Evolutionary conservation across 345 rosid species (phyloP).

Genomic region (Clausena lansium): DNA sequence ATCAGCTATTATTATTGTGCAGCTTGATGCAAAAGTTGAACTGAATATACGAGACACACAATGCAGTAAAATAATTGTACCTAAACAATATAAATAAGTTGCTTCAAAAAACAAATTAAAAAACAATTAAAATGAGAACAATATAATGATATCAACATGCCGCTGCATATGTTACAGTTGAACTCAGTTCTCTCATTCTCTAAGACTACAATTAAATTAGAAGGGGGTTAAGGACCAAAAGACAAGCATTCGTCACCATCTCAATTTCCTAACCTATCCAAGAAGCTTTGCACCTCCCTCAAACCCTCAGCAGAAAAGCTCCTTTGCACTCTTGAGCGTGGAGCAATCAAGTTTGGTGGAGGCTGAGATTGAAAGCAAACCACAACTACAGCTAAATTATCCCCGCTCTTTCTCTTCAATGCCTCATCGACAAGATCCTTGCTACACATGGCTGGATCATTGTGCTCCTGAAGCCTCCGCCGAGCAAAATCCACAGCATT

Average conservation of each 20-base stretch:
- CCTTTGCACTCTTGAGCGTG: conserved; percentile 58
- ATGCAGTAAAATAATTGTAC: background rate
- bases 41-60: background rate
- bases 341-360: conserved; percentile 68
- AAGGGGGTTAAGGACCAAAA: background rate
- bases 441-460: conserved; percentile 69
- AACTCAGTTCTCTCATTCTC: conserved; percentile 24
- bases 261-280: conserved; percentile 54
- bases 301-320: conserved; percentile 81
- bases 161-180: conserved; percentile 57
- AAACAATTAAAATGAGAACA: conserved; percentile 6
- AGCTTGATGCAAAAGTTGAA: background rate
- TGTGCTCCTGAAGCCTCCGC: conserved; percentile 79
- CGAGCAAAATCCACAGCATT: conserved; percentile 89
- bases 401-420: conserved; percentile 81
- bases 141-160: conserved; percentile 19
- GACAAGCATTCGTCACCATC: conserved; percentile 15
- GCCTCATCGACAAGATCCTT: conserved; percentile 82
- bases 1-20: background rate
- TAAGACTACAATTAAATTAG: conserved; percentile 25
- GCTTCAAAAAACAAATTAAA: too few relatives aligned
- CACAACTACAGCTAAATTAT: conserved; percentile 70
- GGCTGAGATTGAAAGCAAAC: conserved; percentile 71
- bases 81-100: background rate
- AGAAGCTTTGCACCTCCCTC: conserved; percentile 66